Percentiles rank a stretch among this genome's conserved stretches.
These are phyloP conservation scores for Verticillium longisporum DNA, from an alignment of 2,329 filamentous ascomycete genomes.

Conservation along the genomic window DNA sequence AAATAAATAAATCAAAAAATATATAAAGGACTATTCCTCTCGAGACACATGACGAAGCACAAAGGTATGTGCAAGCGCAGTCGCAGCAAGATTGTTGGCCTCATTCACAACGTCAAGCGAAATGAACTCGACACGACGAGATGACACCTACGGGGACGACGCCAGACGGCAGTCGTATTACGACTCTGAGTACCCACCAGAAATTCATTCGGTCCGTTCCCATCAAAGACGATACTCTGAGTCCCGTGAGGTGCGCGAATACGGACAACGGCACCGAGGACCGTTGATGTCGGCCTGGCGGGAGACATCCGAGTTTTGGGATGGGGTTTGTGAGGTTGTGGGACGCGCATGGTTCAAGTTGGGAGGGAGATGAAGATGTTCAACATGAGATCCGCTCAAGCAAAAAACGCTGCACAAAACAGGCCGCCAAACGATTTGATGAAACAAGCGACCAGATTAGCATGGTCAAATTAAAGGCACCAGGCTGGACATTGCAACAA, in stretches of 20 bases:
- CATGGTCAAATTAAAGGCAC: background rate
- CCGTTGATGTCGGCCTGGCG: constrained; percentile 17
- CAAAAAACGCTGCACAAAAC: background rate
- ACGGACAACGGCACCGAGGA: background rate
- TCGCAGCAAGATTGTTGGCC: background rate
- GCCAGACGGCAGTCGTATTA: background rate
- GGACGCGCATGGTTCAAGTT: constrained; percentile 30
- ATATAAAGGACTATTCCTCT: background rate
- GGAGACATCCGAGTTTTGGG: constrained; percentile 29
- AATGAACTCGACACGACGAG: background rate
- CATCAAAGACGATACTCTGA: background rate
- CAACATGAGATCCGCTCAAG: background rate
- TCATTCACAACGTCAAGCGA: background rate
- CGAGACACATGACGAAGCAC: too few species aligned
- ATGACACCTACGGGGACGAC: background rate
- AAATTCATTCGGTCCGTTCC: background rate
- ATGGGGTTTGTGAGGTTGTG: constrained; percentile 28
- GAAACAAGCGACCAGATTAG: background rate
- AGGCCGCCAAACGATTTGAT: background rate
- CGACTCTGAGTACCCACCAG: background rate
- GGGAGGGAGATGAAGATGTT: constrained; percentile 4
- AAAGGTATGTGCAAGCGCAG: background rate
- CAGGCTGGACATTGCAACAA: background rate
- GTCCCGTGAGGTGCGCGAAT: background rate
- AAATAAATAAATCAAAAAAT: background rate